These are phyloP conservation scores for Bruguiera sexangula DNA, from an alignment of 345 rosid species.

Conservation along the genomic window DNA sequence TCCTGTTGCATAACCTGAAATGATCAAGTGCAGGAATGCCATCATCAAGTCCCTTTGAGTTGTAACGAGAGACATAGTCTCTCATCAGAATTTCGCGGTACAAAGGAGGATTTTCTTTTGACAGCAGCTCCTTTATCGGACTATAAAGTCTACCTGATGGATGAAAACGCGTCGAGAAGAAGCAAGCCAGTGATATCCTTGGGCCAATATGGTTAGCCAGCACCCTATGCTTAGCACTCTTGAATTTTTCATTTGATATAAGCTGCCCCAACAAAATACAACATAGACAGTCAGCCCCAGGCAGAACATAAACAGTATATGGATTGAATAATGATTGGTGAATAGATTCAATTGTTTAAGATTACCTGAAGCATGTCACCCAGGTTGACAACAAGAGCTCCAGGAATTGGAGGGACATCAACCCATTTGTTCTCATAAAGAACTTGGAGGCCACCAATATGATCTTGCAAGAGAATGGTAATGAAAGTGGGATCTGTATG, in stretches of 20 bases:
- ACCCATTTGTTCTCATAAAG: conserved; percentile 20
- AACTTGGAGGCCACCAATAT: conserved; percentile 22
- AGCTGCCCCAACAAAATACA: conserved; percentile 5
- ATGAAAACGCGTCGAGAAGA: conserved; percentile 19
- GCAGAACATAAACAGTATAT: no score
- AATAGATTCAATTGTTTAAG: neutral
- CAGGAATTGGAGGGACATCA: conserved; percentile 11
- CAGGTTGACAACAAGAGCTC: conserved; percentile 13
- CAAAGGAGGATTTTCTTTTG: conserved; percentile 18
- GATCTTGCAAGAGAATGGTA: conserved; percentile 21
- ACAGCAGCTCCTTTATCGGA: conserved; percentile 18
- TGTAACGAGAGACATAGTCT: conserved; percentile 1
- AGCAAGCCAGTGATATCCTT: conserved; percentile 25
- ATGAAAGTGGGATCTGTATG: conserved; percentile 20
- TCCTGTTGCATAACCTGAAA: conserved; percentile 1
- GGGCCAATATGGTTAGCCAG: conserved; percentile 22
- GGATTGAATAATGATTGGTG: no score
- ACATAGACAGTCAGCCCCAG: no score
- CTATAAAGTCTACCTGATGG: conserved; percentile 12
- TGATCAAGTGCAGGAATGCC: neutral
- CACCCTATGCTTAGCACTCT: conserved; percentile 23
- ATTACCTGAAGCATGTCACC: conserved; percentile 27
- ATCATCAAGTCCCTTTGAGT: conserved; percentile 3
- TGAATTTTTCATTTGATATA: conserved; percentile 20
- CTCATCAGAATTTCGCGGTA: conserved; percentile 10